Conservation (phyloP, 2,329 filamentous ascomycete genomes). For the Fusarium sp. region DNA sequence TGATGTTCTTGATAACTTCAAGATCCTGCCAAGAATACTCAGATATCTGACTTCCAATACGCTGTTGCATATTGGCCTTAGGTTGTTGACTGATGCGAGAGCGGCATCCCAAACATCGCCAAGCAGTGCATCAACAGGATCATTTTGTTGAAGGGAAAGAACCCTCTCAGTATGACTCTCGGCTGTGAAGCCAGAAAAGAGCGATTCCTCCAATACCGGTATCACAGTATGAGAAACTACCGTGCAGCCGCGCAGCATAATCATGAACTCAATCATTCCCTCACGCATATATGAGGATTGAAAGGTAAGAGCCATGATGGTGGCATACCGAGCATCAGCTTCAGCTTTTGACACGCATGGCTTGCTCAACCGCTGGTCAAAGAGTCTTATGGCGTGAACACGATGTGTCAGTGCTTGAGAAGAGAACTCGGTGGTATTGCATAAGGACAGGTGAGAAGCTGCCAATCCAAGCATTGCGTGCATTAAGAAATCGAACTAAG, state of each 20-base stretch:
- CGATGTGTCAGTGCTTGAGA: slow-evolving; percentile 48
- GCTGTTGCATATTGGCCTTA: slow-evolving; percentile 19
- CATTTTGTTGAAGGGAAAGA: background rate
- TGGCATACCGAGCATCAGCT: slow-evolving; percentile 50
- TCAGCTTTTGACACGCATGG: slow-evolving; percentile 45
- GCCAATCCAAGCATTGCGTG: slow-evolving; percentile 54
- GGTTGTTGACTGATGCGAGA: background rate
- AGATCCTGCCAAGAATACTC: background rate
- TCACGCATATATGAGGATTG: slow-evolving; percentile 52
- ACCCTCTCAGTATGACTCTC: slow-evolving; percentile 13
- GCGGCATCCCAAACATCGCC: background rate
- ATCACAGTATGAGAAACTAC: slow-evolving; percentile 11
- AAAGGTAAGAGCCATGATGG: slow-evolving; percentile 49
- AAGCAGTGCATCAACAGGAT: background rate
- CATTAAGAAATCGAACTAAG: slow-evolving; percentile 52
- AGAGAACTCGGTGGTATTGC: slow-evolving; percentile 30
- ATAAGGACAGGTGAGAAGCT: slow-evolving; percentile 50
- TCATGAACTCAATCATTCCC: slow-evolving; percentile 52
- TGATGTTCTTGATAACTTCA: slow-evolving; percentile 2
- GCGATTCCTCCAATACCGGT: slow-evolving; percentile 1
- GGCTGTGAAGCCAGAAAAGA: slow-evolving; percentile 12
- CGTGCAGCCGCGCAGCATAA: slow-evolving; percentile 48
- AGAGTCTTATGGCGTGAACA: slow-evolving; percentile 46
- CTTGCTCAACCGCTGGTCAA: slow-evolving; percentile 46
- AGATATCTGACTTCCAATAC: slow-evolving; percentile 18